Percentiles rank a stretch among this genome's conserved stretches.
Conservation (phyloP, 2,329 filamentous ascomycete genomes). For the Ploettnerulaceae sp. region DNA sequence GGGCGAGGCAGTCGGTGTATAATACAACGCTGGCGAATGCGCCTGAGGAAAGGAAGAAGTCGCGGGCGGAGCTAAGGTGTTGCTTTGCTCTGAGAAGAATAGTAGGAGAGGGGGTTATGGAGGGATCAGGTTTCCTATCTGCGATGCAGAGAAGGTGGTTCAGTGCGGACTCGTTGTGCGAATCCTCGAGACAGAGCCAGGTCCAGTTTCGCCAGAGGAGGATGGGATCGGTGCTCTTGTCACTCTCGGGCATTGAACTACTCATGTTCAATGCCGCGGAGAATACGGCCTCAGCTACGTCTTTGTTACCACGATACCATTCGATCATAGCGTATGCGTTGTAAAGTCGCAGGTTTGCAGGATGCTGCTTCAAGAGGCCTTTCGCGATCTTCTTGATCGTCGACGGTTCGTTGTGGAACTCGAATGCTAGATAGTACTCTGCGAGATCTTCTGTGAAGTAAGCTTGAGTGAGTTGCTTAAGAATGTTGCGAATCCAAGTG, state of each 20-base stretch:
- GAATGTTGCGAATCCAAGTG: conserved; percentile 45
- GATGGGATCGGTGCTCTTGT: conserved; percentile 11
- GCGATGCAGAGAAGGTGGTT: conserved; percentile 39
- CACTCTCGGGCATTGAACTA: conserved; percentile 37
- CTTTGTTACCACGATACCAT: conserved; percentile 49
- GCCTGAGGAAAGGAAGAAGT: conserved; percentile 50
- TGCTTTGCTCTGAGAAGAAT: conserved; percentile 49
- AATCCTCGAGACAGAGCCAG: conserved; percentile 27
- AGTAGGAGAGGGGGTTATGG: conserved; percentile 24
- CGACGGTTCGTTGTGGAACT: conserved; percentile 49
- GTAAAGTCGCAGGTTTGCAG: conserved; percentile 64
- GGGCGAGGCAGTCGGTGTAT: conserved; percentile 56
- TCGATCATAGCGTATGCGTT: conserved; percentile 76
- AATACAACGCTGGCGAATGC: conserved; percentile 46
- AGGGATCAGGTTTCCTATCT: conserved; percentile 32
- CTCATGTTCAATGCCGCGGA: conserved; percentile 60
- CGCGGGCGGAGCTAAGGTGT: conserved; percentile 48
- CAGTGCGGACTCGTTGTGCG: conserved; percentile 32
- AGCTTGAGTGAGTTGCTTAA: conserved; percentile 52
- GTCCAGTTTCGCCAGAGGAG: conserved; percentile 31
- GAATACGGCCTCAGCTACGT: conserved; percentile 61
- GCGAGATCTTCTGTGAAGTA: conserved; percentile 50
- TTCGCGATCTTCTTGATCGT: conserved; percentile 68
- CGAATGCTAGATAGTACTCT: conserved; percentile 66
- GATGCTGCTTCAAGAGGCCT: conserved; percentile 61